phyloP scores from a whole-genome alignment of 2,329 filamentous ascomycete genomes.

The Botrytis elliptica region DNA sequence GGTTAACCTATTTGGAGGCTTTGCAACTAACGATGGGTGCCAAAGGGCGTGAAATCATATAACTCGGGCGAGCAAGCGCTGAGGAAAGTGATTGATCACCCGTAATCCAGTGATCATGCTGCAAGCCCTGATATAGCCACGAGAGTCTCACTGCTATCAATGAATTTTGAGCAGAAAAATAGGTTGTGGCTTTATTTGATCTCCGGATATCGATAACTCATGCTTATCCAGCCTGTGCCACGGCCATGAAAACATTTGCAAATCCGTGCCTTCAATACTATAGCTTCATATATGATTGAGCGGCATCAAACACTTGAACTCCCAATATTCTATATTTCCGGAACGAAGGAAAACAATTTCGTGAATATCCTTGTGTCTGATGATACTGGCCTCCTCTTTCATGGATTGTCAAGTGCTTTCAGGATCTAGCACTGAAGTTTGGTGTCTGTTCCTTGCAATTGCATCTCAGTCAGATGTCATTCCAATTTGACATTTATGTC shows the following conservation, averaged over 20 bases:
- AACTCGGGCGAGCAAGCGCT: neutral
- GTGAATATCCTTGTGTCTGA: neutral
- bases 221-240: neutral
- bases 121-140: neutral
- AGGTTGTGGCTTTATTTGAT: neutral
- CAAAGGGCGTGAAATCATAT: no score
- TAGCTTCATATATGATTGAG: neutral
- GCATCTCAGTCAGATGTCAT: neutral
- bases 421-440: no score
- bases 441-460: neutral
- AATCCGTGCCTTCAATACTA: neutral
- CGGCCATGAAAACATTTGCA: no score
- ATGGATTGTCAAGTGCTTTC: neutral
- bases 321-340: neutral
- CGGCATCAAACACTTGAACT: accelerated
- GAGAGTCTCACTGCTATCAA: neutral
- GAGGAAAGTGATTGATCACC: neutral
- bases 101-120: neutral
- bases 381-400: neutral
- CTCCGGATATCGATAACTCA: neutral
- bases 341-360: neutral
- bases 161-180: neutral
- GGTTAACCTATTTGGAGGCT: neutral
- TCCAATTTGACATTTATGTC: neutral
- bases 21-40: neutral